Base-by-base conservation (phyloP, 495 filamentous ascomycete genomes). In the Hamigera avellanea region DNA sequence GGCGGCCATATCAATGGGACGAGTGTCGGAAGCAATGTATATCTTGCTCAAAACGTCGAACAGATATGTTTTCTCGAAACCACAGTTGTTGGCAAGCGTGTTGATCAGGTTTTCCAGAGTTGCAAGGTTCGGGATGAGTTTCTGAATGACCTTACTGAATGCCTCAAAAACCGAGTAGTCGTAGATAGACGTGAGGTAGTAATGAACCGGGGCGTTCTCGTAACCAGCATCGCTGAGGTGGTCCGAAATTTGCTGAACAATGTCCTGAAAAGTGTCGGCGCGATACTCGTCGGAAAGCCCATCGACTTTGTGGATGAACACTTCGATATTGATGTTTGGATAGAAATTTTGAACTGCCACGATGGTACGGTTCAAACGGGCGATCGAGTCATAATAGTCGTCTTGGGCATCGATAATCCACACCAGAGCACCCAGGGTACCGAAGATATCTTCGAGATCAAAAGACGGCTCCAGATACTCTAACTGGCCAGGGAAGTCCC, bases 391-490 rank as follows among this genome's bases (percentile, higher is more conserved):
- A 27, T 94, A 72, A 50, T 95, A 96, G 43, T 96, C 91, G 50
- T 98, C 91, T 52, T 96, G 88, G 0, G 88, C 89, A 49, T 98
- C 91, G 39, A 98, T 91, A 32, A 98, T 88, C 93, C 93, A 98
- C 39, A 98, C 91, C 19, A 96, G 64, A 3, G 89, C 88, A 3
- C 93, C 91, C 19, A 93, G 80, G 50, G 87, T 85, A 33, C 83
- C 81, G 58, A 98, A 95, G 50, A 95, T 88, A 48, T 81, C 78
- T 46, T 93, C 86, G 19, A 86, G 76, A 56, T 98, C 93, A 44
- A 93, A 86, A 5, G 70, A 75, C 19, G 70, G 81, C 57, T 94
- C 84, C 34, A 86, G 73, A 41, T 87, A 85, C 56, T 95, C 81
- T 36, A 96, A 74, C 53, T 95, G 86, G 18, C 88, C 86, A 0